These are phyloP conservation scores for Populus nigra DNA, from an alignment of 345 rosid genomes.

Conservation along the genomic window DNA sequence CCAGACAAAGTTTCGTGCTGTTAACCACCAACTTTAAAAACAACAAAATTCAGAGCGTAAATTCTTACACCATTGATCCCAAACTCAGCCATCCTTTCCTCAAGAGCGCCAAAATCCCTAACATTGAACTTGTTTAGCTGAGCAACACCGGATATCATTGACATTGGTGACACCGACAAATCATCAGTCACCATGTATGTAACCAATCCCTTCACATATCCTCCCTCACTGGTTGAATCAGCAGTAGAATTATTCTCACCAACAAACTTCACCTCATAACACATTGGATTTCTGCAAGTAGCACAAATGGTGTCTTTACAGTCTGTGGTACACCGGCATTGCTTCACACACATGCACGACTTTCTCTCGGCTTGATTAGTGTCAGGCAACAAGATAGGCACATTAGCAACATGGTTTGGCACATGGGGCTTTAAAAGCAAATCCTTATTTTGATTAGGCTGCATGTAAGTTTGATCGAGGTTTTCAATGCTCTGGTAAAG, in stretches of 20 bases:
- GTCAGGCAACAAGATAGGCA: conserved; percentile 2
- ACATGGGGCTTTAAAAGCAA: conserved; percentile 1
- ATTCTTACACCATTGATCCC: too few relatives aligned
- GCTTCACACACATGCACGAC: background rate
- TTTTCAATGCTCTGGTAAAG: conserved; percentile 19
- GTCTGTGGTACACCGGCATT: background rate
- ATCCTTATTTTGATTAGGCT: conserved; percentile 7
- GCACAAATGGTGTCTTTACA: background rate
- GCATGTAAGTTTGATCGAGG: conserved; percentile 12
- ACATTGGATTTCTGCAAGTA: background rate
- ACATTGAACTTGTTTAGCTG: conserved; percentile 15
- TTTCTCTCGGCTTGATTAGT: background rate
- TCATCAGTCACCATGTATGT: conserved; percentile 38
- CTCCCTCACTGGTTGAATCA: conserved; percentile 6
- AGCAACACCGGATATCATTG: conserved; percentile 17
- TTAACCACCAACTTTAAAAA: too few relatives aligned
- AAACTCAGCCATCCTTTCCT: background rate
- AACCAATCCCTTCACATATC: conserved; percentile 30
- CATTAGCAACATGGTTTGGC: too few relatives aligned
- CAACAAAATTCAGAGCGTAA: too few relatives aligned
- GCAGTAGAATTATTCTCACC: background rate
- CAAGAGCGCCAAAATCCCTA: background rate
- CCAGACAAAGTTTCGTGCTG: too few relatives aligned
- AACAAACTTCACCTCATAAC: background rate
- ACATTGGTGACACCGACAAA: conserved; percentile 29